Conservation (phyloP, 1,139 yeast genomes). For the Taphrina betulina region DNA sequence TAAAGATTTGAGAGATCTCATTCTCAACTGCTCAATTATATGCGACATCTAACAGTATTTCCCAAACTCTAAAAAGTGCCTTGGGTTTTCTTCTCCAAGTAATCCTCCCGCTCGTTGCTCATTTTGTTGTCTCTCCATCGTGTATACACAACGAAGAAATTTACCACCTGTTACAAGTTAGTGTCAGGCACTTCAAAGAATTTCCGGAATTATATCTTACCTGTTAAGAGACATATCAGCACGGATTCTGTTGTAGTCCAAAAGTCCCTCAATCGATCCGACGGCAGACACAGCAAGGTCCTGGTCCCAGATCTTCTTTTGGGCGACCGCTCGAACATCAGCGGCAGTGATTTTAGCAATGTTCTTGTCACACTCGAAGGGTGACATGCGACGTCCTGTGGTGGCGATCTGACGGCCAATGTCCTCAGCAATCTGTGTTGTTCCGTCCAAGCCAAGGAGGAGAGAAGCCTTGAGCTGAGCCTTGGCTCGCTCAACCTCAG, state of each 20-base stretch:
- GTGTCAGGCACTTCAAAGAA: no score
- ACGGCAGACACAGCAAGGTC: conserved; percentile 88
- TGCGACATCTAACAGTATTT: no score
- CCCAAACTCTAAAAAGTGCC: no score
- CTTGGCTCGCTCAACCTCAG: conserved; percentile 90
- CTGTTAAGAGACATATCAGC: conserved; percentile 34
- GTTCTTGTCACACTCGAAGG: conserved; percentile 84
- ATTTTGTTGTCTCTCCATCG: no score
- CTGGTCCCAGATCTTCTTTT: conserved; percentile 69
- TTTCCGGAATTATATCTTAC: no score
- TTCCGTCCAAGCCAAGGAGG: conserved; percentile 83
- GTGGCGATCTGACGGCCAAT: conserved; percentile 96
- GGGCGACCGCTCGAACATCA: conserved; percentile 87
- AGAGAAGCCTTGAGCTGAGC: conserved; percentile 92
- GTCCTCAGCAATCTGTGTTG: conserved; percentile 96
- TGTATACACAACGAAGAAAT: no score
- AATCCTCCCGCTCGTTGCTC: no score
- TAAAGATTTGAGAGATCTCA: no score
- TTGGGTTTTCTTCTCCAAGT: no score
- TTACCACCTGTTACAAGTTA: no score
- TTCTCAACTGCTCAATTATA: no score
- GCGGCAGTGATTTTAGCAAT: conserved; percentile 75
- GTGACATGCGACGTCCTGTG: conserved; percentile 84
- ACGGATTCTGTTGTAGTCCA: conserved; percentile 55
- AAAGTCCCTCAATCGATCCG: conserved; percentile 70